These are phyloP conservation scores for Fusarium sp. DNA, from an alignment of 2,329 filamentous ascomycete genomes.

Conservation along the genomic window DNA sequence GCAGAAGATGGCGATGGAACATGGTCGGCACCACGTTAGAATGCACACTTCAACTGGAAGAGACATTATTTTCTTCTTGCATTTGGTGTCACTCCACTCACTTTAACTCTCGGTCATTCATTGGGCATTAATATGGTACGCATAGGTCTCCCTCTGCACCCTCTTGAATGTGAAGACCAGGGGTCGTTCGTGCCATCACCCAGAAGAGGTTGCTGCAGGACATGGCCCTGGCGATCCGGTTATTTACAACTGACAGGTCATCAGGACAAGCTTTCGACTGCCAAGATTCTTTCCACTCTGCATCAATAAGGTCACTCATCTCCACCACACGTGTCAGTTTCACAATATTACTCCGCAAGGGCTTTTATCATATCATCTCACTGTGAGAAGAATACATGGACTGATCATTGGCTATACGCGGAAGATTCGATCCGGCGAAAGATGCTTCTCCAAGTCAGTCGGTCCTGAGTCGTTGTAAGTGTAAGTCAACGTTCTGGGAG, in stretches of 20 bases:
- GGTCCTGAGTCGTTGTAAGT: background rate
- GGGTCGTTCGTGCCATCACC: background rate
- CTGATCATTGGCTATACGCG: background rate
- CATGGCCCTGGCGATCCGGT: background rate
- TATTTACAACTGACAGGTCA: background rate
- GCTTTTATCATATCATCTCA: background rate
- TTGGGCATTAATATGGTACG: background rate
- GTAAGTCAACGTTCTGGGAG: background rate
- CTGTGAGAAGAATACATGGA: background rate
- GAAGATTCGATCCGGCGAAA: too few species aligned
- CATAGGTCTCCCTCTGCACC: background rate
- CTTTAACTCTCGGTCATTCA: too few species aligned
- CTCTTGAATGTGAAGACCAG: background rate
- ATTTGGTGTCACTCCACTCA: background rate
- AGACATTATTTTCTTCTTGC: background rate
- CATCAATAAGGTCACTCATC: too few species aligned
- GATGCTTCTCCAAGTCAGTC: rapidly evolving
- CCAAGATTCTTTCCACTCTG: background rate
- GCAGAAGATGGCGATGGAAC: background rate
- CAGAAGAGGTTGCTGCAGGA: background rate
- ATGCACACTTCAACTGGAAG: rapidly evolving
- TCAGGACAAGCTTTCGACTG: background rate
- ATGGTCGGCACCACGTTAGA: rapidly evolving
- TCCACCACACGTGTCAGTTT: background rate
- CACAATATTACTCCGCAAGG: background rate